phyloP scores from a whole-genome alignment of 2,329 filamentous ascomycete species.

The Fusarium sp. region DNA sequence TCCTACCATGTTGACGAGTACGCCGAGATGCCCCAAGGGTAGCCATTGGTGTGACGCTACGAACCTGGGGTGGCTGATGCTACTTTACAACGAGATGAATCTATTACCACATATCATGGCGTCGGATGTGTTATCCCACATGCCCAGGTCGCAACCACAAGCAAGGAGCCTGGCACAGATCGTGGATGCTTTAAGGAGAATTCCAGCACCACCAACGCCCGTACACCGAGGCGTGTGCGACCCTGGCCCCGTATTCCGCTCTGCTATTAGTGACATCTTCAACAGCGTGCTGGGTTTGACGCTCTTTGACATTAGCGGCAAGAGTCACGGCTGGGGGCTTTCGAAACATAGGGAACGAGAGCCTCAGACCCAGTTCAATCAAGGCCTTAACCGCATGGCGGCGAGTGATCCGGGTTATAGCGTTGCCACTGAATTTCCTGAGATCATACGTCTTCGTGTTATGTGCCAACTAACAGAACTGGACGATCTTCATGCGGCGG shows the following conservation, averaged over 20 bases:
- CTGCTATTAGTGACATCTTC: constrained; percentile 65
- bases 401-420: constrained; percentile 51
- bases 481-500: constrained; percentile 60
- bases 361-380: constrained; percentile 54
- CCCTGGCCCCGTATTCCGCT: constrained; percentile 63
- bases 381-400: constrained; percentile 53
- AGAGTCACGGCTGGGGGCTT: constrained; percentile 65
- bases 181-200: constrained; percentile 59
- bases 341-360: constrained; percentile 57
- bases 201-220: constrained; percentile 61
- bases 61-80: constrained; percentile 69
- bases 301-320: constrained; percentile 64
- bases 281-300: constrained; percentile 66
- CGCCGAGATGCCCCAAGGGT: constrained; percentile 64
- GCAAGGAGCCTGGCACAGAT: constrained; percentile 62
- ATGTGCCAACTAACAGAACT: constrained; percentile 58
- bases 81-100: constrained; percentile 64
- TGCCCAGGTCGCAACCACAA: constrained; percentile 47
- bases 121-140: constrained; percentile 46
- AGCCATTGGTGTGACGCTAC: constrained; percentile 67
- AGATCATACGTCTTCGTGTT: constrained; percentile 58
- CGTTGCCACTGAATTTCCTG: constrained; percentile 54
- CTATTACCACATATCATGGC: constrained; percentile 60
- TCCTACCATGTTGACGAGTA: constrained; percentile 53
- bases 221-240: constrained; percentile 64